A percentile compares a stretch with the other conserved stretches of the same genome.
phyloP scores from a whole-genome alignment of 2,329 filamentous ascomycete genomes.

The Hymenoscyphus albidus region DNA sequence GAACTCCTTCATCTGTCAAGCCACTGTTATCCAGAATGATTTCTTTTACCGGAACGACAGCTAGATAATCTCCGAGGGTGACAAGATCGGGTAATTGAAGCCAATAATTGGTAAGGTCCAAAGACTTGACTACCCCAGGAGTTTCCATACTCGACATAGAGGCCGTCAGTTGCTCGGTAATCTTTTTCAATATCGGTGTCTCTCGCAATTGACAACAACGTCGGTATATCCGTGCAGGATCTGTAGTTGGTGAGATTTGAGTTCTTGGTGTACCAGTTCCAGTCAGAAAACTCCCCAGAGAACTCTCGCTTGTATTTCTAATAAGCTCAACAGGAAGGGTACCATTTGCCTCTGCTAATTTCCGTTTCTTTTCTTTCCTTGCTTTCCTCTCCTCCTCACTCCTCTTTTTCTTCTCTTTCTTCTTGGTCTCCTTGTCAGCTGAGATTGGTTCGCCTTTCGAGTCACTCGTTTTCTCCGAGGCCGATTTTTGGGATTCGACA shows the following conservation, averaged over 20 bases:
- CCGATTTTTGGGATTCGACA: slow-evolving; percentile 40
- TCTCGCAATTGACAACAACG: slow-evolving; percentile 92
- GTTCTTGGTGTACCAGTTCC: slow-evolving; percentile 42
- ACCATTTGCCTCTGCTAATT: slow-evolving; percentile 83
- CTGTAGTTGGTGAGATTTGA: slow-evolving; percentile 74
- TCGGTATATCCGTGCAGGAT: slow-evolving; percentile 88
- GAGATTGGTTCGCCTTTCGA: slow-evolving; percentile 15
- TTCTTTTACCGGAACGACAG: slow-evolving; percentile 86
- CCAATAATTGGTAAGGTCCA: slow-evolving; percentile 81
- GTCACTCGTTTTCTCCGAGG: slow-evolving; percentile 31
- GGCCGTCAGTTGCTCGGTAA: slow-evolving; percentile 81
- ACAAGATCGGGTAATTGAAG: slow-evolving; percentile 79
- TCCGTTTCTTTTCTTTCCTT: slow-evolving; percentile 82
- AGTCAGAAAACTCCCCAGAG: slow-evolving; percentile 30
- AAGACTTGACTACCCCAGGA: slow-evolving; percentile 72
- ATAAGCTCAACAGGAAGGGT: slow-evolving; percentile 79
- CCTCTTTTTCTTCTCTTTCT: slow-evolving; percentile 94
- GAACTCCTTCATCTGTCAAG: slow-evolving; percentile 78
- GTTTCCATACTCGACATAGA: slow-evolving; percentile 57
- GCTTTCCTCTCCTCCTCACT: slow-evolving; percentile 91
- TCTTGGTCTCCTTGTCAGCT: slow-evolving; percentile 51
- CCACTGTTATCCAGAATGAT: slow-evolving; percentile 84
- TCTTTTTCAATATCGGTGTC: slow-evolving; percentile 84
- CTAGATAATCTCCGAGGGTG: slow-evolving; percentile 89
- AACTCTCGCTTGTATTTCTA: slow-evolving; percentile 61